Base-by-base conservation (phyloP, 164 flowering plant genomes). In the Chloranthus sessilifolius region DNA sequence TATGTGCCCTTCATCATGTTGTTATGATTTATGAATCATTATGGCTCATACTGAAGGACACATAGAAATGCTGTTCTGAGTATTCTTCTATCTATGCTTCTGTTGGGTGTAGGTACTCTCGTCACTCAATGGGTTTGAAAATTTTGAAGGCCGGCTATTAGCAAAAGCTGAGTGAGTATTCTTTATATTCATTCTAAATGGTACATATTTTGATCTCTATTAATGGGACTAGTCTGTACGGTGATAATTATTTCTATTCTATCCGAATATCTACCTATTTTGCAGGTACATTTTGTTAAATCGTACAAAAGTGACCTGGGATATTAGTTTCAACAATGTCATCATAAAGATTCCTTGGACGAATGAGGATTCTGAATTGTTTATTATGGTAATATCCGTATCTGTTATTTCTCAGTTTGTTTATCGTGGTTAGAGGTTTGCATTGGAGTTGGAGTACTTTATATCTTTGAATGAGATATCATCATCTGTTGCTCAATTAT, bases 131-230 rank as follows among this genome's bases (percentile, higher is more conserved):
- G 76, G 83, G 38, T 70, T 92, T 44, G 68, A 71, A 59, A 60
- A 78, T 68, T 55, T 38, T 16, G 62, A 66, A 47, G 60, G 64
- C 15, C 82, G 98, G 46, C 25, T 92, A 19, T 36, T 64, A 22
- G 77, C 86, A 25, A 92, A 92, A 70, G 76, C 80, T 19, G 78
- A 79, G 98, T 88, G 67, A 65, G 95, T 80, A 49, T 31, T 7
- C 14, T 30, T 26, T 11, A 43, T 19, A 3, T 39, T n/a, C 46
- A 55, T 36, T 24, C 48, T 1, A 31, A 38, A 49, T 38, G 50
- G 44, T 20, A 23, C 24, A 38, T 34, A 11, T 1, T 20, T 33
- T 56, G 29, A 10, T 50, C 24, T 6, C 11, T 21, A 19, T 36
- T 52, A 17, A 15, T 39, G 5, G 15, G 31, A 11, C 25, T 12